Evolutionary conservation across 768 basidiomycete species (phyloP).

Genomic region (Gymnopilus dilepis): DNA sequence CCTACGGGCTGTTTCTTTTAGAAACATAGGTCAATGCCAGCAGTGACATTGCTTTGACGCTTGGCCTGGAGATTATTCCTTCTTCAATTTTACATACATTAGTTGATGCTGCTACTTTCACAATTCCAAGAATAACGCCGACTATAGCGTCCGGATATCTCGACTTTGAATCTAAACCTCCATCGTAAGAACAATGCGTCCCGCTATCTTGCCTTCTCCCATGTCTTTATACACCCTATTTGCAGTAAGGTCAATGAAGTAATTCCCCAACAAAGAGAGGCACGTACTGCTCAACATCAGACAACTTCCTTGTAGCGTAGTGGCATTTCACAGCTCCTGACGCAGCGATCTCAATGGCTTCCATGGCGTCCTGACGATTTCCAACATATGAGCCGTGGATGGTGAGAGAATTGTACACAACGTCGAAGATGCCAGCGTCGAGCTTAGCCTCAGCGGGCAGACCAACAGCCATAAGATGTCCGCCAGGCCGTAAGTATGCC

Average conservation of each 20-base stretch:
- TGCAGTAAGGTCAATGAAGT: no score
- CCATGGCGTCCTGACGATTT: conserved; percentile 83
- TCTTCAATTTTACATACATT: no score
- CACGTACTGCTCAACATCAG: conserved; percentile 58
- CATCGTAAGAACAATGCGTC: conserved; percentile 50
- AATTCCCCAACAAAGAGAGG: background rate
- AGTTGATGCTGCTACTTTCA: no score
- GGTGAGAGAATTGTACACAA: conserved; percentile 52
- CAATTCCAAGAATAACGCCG: no score
- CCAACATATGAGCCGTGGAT: conserved; percentile 63
- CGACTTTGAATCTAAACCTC: conserved; percentile 1
- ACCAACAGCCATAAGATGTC: conserved; percentile 80
- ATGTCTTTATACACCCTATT: conserved; percentile 46
- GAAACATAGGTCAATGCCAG: no score
- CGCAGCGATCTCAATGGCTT: conserved; percentile 80
- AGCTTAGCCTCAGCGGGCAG: conserved; percentile 68
- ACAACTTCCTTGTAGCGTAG: conserved; percentile 51
- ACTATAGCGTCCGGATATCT: background rate
- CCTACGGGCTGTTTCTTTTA: no score
- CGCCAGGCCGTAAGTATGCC: conserved; percentile 76
- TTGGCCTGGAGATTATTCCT: no score
- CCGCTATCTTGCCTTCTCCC: conserved; percentile 49
- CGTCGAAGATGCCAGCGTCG: conserved; percentile 14
- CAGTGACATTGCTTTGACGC: no score
- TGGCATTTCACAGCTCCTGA: conserved; percentile 70